Base-by-base conservation (phyloP, 495 filamentous ascomycete species). In the Usnea hakonensis region DNA sequence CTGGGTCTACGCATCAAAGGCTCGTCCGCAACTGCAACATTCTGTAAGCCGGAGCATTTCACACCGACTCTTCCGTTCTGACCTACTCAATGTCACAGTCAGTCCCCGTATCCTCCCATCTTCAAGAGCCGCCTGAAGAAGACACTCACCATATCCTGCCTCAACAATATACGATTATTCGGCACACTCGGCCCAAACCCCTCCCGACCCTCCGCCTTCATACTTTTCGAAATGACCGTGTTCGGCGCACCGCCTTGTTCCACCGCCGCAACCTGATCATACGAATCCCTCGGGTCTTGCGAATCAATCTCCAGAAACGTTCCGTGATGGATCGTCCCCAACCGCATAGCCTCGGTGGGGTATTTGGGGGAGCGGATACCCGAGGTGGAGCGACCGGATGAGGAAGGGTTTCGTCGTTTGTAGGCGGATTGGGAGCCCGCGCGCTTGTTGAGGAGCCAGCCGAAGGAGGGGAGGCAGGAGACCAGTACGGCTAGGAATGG, bases 401-500 rank as follows among this genome's bases (percentile, higher is more conserved):
- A 61, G 58, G 58, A 43, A 21, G 55, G 33, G 52, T 61, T 54
- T 30, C 58, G 58, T 14, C 58, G 46, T 37, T 61, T 61, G 32
- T 54, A 61, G 32, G 58, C 48, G 16, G 58, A 61, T 11, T 28
- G 21, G 36, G 58, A 61, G 26, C 58, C 35, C 13, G 37, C 46
- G n/a, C 58, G 58, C 13, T 36, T 40, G 58, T 52, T 61, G 35
- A 61, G 58, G 4, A 61, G 53, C 35, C 58, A 35, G 36, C 56
- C 55, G 58, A 65, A 64, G 52, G 65, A 62, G 28, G 62, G 65
- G 1, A 65, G 58, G 21, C 36, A 67, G 57, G 65, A 57, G 32
- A 67, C 65, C 6, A 64, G 52, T 11, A 67, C 58, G 17, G 65
- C 62, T 65, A 36, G 8, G 14, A n/a, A 17, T n/a, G 11, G 21